phyloP scores from a whole-genome alignment of 371 early-diverging fungal species.

The Mortierella sp. region DNA sequence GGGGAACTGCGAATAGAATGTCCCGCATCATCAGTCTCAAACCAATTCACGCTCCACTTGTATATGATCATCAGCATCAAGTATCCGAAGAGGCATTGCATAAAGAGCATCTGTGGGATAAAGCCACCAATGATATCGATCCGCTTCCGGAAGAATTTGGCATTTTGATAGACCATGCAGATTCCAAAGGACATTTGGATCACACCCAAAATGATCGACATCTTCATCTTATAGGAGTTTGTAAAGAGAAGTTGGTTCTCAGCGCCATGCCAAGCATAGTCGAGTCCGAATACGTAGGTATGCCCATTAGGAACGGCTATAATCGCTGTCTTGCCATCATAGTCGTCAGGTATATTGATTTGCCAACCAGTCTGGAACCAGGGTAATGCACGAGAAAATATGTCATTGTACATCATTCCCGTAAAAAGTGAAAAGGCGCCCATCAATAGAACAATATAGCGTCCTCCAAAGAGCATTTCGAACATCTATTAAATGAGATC shows the following conservation, averaged over 20 bases:
- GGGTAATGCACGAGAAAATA: slow-evolving; percentile 88
- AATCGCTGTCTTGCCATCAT: slow-evolving; percentile 54
- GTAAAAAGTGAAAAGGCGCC: slow-evolving; percentile 97
- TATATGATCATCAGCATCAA: slow-evolving; percentile 92
- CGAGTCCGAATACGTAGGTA: slow-evolving; percentile 72
- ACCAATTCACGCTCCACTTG: slow-evolving; percentile 98
- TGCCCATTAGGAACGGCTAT: slow-evolving; percentile 49
- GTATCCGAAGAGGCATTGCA: slow-evolving; percentile 97
- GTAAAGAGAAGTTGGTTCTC: slow-evolving; percentile 94
- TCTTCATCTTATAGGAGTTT: slow-evolving; percentile 99
- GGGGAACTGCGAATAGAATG: slow-evolving; percentile 77
- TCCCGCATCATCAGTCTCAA: slow-evolving; percentile 73
- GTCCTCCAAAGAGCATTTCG: slow-evolving; percentile 92
- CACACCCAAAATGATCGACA: slow-evolving; percentile 98
- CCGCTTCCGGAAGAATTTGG: slow-evolving; percentile 85
- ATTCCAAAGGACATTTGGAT: slow-evolving; percentile 99
- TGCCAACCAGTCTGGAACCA: slow-evolving; percentile 87
- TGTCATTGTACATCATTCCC: slow-evolving; percentile 98
- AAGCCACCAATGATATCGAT: slow-evolving; percentile 88
- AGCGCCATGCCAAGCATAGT: slow-evolving; percentile 95
- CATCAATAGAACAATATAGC: slow-evolving; percentile 98
- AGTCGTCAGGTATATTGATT: slow-evolving; percentile 62
- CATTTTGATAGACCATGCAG: slow-evolving; percentile 90
- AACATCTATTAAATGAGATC: slow-evolving; percentile 73
- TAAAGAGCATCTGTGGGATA: slow-evolving; percentile 96